Percentiles rank a stretch among this genome's conserved stretches.
These are phyloP conservation scores for Tothia fuscella DNA, from an alignment of 2,329 filamentous ascomycete species.

Conservation along the genomic window DNA sequence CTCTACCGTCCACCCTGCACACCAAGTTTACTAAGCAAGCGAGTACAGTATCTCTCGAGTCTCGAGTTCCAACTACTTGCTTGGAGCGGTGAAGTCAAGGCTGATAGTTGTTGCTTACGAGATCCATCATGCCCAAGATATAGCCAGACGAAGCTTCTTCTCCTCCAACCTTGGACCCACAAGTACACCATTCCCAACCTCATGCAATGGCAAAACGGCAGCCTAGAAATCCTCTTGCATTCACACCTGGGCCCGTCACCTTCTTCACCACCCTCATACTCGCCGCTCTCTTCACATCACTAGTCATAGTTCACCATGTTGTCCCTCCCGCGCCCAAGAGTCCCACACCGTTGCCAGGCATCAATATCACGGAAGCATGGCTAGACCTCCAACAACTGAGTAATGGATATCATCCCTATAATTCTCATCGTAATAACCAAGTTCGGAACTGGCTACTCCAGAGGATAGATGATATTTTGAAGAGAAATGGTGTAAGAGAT, in stretches of 20 bases:
- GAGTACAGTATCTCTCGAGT: no score
- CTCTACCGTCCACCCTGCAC: no score
- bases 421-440: constrained; percentile 69
- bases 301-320: constrained; percentile 62
- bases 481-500: constrained; percentile 31
- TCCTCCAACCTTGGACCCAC: no score
- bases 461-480: constrained; percentile 58
- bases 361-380: constrained; percentile 83
- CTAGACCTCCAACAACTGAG: constrained; percentile 66
- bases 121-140: no score
- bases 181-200: no score
- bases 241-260: constrained; percentile 70
- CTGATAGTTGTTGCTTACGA: no score
- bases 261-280: constrained; percentile 68
- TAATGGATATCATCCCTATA: constrained; percentile 72
- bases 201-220: no score
- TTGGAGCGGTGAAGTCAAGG: no score
- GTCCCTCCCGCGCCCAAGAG: constrained; percentile 55
- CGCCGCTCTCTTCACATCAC: constrained; percentile 59
- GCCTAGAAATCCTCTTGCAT: constrained; percentile 46
- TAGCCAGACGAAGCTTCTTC: no score
- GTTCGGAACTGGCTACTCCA: constrained; percentile 64
- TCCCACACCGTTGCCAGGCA: constrained; percentile 44
- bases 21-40: no score
- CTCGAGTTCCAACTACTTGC: no score